These are phyloP conservation scores for Tolypocladium inflatum DNA, from an alignment of 2,329 filamentous ascomycete species.

Conservation along the genomic window DNA sequence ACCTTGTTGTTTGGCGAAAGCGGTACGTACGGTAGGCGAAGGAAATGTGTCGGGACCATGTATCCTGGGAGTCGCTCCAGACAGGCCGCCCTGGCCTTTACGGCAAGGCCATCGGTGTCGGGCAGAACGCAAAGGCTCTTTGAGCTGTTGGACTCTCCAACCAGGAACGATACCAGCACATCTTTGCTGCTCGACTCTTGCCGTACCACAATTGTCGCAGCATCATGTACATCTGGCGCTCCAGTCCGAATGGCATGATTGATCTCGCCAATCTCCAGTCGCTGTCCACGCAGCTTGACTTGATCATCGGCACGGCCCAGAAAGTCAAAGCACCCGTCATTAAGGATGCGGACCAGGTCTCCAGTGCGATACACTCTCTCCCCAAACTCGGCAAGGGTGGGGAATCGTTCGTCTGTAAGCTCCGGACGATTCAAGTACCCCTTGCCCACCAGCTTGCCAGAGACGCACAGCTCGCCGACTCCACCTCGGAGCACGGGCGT, in stretches of 20 bases:
- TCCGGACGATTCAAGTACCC: conserved; percentile 76
- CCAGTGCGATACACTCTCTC: conserved; percentile 78
- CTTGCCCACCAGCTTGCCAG: conserved; percentile 77
- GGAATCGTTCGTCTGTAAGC: conserved; percentile 71
- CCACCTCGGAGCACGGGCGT: conserved; percentile 66
- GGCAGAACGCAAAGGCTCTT: conserved; percentile 11
- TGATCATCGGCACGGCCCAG: conserved; percentile 84
- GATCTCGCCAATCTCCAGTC: conserved; percentile 85
- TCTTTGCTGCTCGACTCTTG: conserved; percentile 68
- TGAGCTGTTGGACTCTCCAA: conserved; percentile 6
- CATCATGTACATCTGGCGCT: conserved; percentile 50
- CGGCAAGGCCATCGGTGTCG: conserved; percentile 28
- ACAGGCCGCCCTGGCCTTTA: conserved; percentile 51
- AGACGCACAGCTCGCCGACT: conserved; percentile 82
- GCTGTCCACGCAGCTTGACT: conserved; percentile 81
- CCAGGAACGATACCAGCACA: conserved; percentile 69
- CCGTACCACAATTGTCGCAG: conserved; percentile 65
- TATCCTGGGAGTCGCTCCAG: conserved; percentile 64
- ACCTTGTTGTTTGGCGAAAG: conserved; percentile 86
- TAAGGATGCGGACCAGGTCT: conserved; percentile 72
- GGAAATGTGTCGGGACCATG: conserved; percentile 83
- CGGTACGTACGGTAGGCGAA: conserved; percentile 63
- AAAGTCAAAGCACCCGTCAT: conserved; percentile 79
- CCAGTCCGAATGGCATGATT: conserved; percentile 68
- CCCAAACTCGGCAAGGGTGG: conserved; percentile 43